These are phyloP conservation scores for Lyophyllum decastes DNA, from an alignment of 768 basidiomycete species.

Conservation along the genomic window DNA sequence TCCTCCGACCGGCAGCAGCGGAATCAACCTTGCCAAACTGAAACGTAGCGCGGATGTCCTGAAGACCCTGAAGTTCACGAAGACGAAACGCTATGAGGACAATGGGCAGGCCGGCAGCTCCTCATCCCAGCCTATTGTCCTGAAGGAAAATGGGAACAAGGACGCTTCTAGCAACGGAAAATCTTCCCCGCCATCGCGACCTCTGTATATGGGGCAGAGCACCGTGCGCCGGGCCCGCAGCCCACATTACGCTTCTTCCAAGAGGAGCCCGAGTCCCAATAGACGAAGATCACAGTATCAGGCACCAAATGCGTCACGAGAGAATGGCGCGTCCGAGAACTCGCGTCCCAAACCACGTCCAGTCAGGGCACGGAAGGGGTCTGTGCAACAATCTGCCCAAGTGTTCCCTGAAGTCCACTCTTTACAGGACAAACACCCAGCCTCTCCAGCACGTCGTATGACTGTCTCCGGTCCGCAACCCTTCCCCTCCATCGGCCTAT, in stretches of 20 bases:
- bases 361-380: not conserved
- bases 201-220: not conserved
- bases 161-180: not conserved
- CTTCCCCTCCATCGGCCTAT: not conserved
- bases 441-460: slow-evolving; percentile 14
- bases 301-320: not conserved
- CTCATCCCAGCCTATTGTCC: not conserved
- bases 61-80: slow-evolving; percentile 35
- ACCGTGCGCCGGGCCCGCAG: slow-evolving; percentile 1
- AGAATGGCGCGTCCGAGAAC: not conserved
- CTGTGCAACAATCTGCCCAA: not conserved
- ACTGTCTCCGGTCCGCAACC: slow-evolving; percentile 7
- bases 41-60: not conserved
- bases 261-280: slow-evolving; percentile 3
- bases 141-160: not conserved
- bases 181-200: not conserved
- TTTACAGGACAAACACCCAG: not conserved
- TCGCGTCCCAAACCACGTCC: slow-evolving; percentile 20
- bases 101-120: not conserved
- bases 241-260: not conserved
- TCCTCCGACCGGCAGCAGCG: slow-evolving; percentile 1
- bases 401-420: not conserved
- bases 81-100: slow-evolving; percentile 24
- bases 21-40: not conserved
- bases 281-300: not conserved